Conservation (phyloP, 192 early-diverging fungal genomes). For the Coemansia sp. region DNA sequence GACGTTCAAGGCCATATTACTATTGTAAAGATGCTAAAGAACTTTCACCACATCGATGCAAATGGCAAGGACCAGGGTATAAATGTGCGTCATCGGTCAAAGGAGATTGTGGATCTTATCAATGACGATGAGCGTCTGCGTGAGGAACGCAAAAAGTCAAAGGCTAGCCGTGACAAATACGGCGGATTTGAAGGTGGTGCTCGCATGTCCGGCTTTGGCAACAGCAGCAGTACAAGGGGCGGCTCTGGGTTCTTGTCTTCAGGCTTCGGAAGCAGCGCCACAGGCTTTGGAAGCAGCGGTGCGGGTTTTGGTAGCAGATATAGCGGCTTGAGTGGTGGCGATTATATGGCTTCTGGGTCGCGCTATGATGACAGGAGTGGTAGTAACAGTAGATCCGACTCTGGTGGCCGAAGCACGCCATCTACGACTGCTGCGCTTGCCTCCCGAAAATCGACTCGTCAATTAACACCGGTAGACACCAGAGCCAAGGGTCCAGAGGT, state of each 20-base stretch:
- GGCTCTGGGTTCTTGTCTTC: background rate
- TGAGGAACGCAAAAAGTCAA: constrained; percentile 85
- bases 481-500: constrained; percentile 39
- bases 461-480: constrained; percentile 18
- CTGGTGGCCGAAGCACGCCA: constrained; percentile 25
- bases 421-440: constrained; percentile 17
- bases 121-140: constrained; percentile 75
- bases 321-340: constrained; percentile 41
- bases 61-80: constrained; percentile 97
- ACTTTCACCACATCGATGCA: constrained; percentile 87
- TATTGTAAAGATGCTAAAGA: constrained; percentile 83
- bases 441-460: constrained; percentile 30
- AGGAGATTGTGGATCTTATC: constrained; percentile 84
- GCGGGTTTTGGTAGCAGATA: constrained; percentile 30
- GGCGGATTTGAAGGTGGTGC: constrained; percentile 67
- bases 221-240: constrained; percentile 50
- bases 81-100: constrained; percentile 84
- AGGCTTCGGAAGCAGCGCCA: constrained; percentile 60
- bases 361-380: constrained; percentile 35
- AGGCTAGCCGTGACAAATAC: constrained; percentile 87
- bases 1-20: constrained; percentile 80
- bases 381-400: constrained; percentile 35
- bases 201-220: constrained; percentile 17
- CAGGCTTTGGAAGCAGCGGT: constrained; percentile 59
- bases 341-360: constrained; percentile 18